Base-by-base conservation (phyloP, 2,329 filamentous ascomycete species). In the Microdochium paspali region DNA sequence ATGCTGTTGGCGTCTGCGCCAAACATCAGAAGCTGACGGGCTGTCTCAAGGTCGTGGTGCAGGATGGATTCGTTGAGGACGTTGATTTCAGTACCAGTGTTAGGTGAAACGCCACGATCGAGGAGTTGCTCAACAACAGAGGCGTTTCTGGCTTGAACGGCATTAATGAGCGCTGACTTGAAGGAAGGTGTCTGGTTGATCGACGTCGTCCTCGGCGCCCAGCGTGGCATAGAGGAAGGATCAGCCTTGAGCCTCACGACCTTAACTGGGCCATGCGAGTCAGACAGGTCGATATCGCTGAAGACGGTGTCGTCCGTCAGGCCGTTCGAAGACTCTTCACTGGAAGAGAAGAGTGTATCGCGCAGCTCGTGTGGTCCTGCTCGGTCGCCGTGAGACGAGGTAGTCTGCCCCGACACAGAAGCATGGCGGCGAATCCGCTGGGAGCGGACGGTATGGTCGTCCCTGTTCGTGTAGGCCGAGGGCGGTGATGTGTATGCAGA, bases 61-160 rank as follows among this genome's bases (percentile, higher is more conserved):
- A 70, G 51, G 12, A 80, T 64, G 1, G 79, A 76, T 49, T 80
- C 74, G 49, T 71, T 73, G 6, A 82, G 67, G 2, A 73, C 66
- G 47, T 74, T 66, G 13, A 69, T 58, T 0, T 77, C 71, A 0
- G 66, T 52, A 0, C 68, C 68, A 1, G 68, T 68, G 48, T 77
- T 71, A 5, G 77, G 66, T 18, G 75, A 67, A 10, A 77, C 76
- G 40, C 79, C 79, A 5, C 74, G 72, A 53, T 81, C 75, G 3
- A 82, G 67, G 6, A 82, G 66, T 56, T 80, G 74, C 61, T 78
- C 73, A 1, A 80, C 61, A 30, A 77, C 61, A 54, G 74, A 74
- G 56, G 79, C 73, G 54, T 82, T 80, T 54, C 68, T 73, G 30
- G 68, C 66, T n/a, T 76, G 71, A 12, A 83, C 69, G 3, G 79